Conservation (phyloP, 2,329 filamentous ascomycete genomes). For the Sclerotinia subarctica region DNA sequence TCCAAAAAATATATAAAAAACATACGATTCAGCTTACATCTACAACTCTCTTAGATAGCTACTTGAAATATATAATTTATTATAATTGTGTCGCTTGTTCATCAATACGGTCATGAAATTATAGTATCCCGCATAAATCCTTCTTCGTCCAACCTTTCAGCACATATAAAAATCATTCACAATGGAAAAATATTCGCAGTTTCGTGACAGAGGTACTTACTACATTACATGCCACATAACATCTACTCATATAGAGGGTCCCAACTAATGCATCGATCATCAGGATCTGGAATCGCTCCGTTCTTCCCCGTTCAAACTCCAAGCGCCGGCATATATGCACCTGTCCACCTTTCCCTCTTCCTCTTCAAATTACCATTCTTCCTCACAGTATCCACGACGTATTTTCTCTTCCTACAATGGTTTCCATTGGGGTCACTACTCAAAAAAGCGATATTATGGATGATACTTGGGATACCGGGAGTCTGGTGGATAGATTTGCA, state of each 20-base stretch:
- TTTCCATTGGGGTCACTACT: conserved; percentile 66
- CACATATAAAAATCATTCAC: background rate
- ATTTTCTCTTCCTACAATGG: conserved; percentile 80
- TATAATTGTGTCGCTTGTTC: background rate
- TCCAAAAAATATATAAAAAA: background rate
- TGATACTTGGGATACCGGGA: conserved; percentile 80
- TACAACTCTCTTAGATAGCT: background rate
- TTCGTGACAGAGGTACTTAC: conserved; percentile 65
- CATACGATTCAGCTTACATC: background rate
- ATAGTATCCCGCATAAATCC: conserved; percentile 3
- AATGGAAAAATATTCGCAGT: conserved; percentile 77
- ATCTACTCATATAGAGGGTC: background rate
- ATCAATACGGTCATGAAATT: conserved; percentile 16
- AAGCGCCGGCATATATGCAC: conserved; percentile 57
- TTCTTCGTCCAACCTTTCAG: background rate
- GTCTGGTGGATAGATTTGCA: conserved; percentile 99
- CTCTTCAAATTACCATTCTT: conserved; percentile 77
- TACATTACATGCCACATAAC: conserved; percentile 1
- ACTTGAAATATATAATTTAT: background rate
- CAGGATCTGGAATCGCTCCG: conserved; percentile 92
- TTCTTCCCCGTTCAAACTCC: conserved; percentile 80
- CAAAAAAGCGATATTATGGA: conserved; percentile 85
- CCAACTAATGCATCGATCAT: conserved; percentile 30
- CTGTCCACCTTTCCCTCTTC: conserved; percentile 71
- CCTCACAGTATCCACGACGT: conserved; percentile 61